A percentile compares a stretch with the other conserved stretches of the same genome.
phyloP scores from a whole-genome alignment of 441 rosid species.

The Theobroma grandiflorum region DNA sequence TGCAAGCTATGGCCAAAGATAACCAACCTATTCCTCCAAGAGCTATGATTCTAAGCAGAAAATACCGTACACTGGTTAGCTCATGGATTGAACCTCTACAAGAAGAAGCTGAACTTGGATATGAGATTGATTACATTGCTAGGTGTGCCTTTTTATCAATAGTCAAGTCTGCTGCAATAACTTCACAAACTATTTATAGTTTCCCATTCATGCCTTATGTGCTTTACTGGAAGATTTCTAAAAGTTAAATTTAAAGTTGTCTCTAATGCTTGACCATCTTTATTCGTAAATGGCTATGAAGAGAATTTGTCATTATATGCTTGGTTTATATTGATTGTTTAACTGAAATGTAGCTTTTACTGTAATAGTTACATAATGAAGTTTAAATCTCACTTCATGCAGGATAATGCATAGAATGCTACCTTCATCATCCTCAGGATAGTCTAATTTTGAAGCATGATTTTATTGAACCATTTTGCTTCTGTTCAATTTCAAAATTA shows the following conservation, averaged over 20 bases:
- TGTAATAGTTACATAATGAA: not conserved
- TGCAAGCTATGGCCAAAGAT: conserved; percentile 88
- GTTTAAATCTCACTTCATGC: not conserved
- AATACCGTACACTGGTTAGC: conserved; percentile 93
- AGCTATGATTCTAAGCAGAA: conserved; percentile 95
- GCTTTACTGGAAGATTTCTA: not conserved
- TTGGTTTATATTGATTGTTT: not conserved
- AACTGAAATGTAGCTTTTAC: not conserved
- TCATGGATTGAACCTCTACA: conserved; percentile 98
- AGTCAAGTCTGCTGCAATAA: not conserved
- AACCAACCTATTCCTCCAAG: conserved; percentile 86
- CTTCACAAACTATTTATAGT: not conserved
- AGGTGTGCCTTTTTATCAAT: conserved; percentile 53
- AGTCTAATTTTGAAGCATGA: not conserved
- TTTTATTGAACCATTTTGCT: not conserved
- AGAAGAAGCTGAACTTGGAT: conserved; percentile 98
- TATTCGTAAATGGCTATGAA: not conserved
- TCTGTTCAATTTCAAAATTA: not conserved
- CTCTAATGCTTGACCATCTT: not conserved
- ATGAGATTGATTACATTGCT: conserved; percentile 87
- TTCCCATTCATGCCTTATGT: conserved; percentile 2
- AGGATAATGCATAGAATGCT: not conserved
- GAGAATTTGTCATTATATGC: not conserved
- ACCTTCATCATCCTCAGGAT: not conserved
- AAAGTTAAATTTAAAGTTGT: not conserved